A percentile compares a stretch with the other conserved stretches of the same genome.
These are phyloP conservation scores for Leccinum subtestaceum DNA, from an alignment of 768 basidiomycete genomes.

Conservation along the genomic window DNA sequence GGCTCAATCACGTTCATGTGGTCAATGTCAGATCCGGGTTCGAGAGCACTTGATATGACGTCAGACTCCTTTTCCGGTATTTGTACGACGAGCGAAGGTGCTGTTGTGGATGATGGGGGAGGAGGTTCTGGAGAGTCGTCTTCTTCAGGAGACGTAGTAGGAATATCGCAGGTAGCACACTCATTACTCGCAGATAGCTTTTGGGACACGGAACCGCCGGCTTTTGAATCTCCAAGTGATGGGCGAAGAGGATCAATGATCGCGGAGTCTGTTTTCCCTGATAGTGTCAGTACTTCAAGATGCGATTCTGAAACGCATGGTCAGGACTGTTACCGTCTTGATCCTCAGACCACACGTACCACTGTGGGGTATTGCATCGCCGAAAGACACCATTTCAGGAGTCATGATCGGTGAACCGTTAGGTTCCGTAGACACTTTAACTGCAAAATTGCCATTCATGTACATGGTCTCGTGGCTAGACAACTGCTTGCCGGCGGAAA, in stretches of 20 bases:
- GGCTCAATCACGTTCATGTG: conserved; percentile 11
- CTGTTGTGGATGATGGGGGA: conserved; percentile 12
- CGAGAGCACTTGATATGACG: conserved; percentile 10
- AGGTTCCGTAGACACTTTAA: conserved; percentile 13
- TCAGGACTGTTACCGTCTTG: conserved; percentile 9
- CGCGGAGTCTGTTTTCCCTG: conserved; percentile 12
- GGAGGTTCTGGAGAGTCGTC: conserved; percentile 7
- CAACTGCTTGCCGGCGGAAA: conserved; percentile 14
- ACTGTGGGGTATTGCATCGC: conserved; percentile 5
- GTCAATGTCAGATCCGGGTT: conserved; percentile 7
- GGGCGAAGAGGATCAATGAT: conserved; percentile 3
- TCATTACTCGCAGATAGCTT: conserved; percentile 9
- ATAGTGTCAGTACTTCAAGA: conserved; percentile 8
- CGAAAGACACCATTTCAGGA: conserved; percentile 9
- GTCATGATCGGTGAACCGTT: conserved; percentile 10
- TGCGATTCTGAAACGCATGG: conserved; percentile 13
- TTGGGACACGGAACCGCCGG: conserved; percentile 1
- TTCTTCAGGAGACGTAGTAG: conserved; percentile 5
- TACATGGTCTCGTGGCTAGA: conserved; percentile 24
- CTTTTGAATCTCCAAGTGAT: conserved; percentile 9
- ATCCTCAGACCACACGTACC: conserved; percentile 15
- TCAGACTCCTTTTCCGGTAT: conserved; percentile 16
- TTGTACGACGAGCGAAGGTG: conserved; percentile 12
- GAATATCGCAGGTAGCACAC: conserved; percentile 9
- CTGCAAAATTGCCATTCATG: conserved; percentile 18